Base-by-base conservation (phyloP, 371 early-diverging fungal species). In the Apophysomyces ossiformis region DNA sequence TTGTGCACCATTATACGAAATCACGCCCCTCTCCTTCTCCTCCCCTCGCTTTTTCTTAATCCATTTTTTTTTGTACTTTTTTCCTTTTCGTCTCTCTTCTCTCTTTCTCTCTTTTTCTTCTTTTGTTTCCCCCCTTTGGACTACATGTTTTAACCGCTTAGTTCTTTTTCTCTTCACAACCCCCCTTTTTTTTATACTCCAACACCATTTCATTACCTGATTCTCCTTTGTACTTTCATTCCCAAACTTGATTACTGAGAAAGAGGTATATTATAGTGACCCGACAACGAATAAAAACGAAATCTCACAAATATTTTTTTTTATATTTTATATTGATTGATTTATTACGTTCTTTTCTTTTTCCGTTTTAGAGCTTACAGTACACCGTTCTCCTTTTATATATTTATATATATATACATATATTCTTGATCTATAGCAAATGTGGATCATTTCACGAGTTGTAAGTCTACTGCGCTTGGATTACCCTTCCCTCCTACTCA, bases 391-490 rank as follows among this genome's bases (percentile, higher is more conserved):
- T 46, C 61, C 46, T 8, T 43, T 26, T 39, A n/a, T n/a, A n/a
- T n/a, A n/a, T n/a, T n/a, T 45, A 36, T 41, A 57, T 64, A 54
- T 37, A 54, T 37, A 26, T 32, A 7, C 21, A 41, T 38, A 26
- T 35, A 18, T 58, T n/a, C 15, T 7, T 60, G 32, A 56, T 65
- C 38, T 47, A 65, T 38, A 37, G 44, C 63, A 38, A 61, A 81
- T 81, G 81, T 74, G 72, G 71, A 76, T 71, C 59, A 72, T 78
- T 57, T 78, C 81, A 66, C 73, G 78, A 61, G 70, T 78, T 41
- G 82, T 81, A 78, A 81, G 73, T 56, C 38, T 44, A 50, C 54
- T 50, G 54, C 16, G 43, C 37, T 63, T 37, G 26, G 57, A 50
- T 41, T 8, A 50, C 21, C 21, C 35, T 50, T 50, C 21, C 21